phyloP scores from a whole-genome alignment of 257 asterid species.

The Rhazya stricta region DNA sequence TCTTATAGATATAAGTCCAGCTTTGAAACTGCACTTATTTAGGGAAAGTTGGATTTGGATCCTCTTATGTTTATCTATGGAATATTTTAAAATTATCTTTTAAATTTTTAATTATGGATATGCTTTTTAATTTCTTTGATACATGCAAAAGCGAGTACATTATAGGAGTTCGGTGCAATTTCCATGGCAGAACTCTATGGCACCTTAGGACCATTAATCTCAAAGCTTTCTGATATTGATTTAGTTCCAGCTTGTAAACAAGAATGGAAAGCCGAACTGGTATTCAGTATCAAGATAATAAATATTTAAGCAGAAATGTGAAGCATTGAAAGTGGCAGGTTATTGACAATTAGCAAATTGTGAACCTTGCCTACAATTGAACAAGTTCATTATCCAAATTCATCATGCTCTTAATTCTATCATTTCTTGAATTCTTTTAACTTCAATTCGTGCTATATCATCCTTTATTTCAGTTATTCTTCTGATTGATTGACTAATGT shows the following conservation, averaged over 20 bases:
- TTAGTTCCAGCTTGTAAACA: not conserved
- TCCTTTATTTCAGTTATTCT: not conserved
- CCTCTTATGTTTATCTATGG: not conserved
- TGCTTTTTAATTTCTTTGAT: not conserved
- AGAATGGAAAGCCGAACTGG: too few species aligned
- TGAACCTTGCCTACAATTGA: not conserved
- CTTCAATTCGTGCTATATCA: too few species aligned
- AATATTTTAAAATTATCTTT: too few species aligned
- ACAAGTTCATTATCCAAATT: not conserved
- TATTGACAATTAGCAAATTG: too few species aligned
- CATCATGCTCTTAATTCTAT: not conserved
- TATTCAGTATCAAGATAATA: too few species aligned
- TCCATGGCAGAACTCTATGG: not conserved
- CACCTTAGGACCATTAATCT: too few species aligned
- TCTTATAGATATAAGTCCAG: not conserved
- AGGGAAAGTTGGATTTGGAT: not conserved
- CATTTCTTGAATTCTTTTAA: too few species aligned
- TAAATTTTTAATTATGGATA: not conserved
- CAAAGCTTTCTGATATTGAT: not conserved
- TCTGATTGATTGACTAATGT: not conserved
- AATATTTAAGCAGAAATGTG: too few species aligned
- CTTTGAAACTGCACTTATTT: not conserved
- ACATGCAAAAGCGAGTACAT: too few species aligned
- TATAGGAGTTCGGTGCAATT: not conserved
- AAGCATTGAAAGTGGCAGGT: too few species aligned